These are phyloP conservation scores for Picea glauca DNA, from an alignment of 75 land plant species.

Conservation along the genomic window DNA sequence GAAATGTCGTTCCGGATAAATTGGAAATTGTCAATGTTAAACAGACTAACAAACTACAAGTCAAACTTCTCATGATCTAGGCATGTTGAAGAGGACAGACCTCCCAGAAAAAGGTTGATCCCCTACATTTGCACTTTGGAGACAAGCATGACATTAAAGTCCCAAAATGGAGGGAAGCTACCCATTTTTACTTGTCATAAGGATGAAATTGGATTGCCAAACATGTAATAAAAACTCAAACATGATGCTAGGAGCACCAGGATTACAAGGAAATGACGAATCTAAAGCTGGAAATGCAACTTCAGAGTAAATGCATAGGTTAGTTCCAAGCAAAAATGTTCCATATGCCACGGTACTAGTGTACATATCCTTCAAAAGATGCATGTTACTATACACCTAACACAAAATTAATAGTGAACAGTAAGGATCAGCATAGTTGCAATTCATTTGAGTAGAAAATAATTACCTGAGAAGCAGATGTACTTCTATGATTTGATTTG, in stretches of 20 bases:
- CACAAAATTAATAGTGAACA: neutral
- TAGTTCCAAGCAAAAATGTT: neutral
- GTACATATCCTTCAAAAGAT: neutral
- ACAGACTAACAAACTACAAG: neutral
- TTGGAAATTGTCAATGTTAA: neutral
- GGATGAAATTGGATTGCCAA: no score
- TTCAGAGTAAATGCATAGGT: no score
- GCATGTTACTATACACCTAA: neutral
- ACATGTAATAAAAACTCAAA: no score
- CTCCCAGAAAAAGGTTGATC: neutral
- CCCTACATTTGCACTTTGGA: no score
- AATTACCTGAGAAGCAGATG: constrained; percentile 8
- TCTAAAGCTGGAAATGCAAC: neutral
- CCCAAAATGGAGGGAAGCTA: no score
- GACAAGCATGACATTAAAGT: no score
- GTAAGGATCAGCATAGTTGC: neutral
- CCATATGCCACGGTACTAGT: no score
- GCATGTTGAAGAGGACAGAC: neutral
- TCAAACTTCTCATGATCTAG: neutral
- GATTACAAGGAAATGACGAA: no score
- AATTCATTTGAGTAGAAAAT: neutral
- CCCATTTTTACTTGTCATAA: no score
- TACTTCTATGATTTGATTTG: constrained; percentile 1
- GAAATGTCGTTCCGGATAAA: neutral
- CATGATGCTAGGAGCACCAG: no score